Evolutionary conservation across 495 filamentous ascomycete species (phyloP), one percentile per base, ranked within the genome.

Genomic region (Melanomma pulvis-pyrius): DNA sequence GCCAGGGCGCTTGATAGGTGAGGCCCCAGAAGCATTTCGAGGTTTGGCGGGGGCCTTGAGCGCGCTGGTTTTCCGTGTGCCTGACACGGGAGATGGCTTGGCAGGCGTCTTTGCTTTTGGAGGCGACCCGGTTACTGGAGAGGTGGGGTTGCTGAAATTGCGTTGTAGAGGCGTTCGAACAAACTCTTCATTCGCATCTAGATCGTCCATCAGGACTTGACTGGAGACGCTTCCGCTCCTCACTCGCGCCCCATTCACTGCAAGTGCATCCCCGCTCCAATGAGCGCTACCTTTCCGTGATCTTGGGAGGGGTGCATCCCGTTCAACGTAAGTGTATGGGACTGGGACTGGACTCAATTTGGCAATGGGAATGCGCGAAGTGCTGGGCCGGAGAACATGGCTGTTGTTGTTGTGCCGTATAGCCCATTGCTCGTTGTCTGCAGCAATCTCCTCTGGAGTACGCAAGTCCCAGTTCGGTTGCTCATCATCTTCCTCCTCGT

Each of bases 351-450:
- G 88, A 70, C 90, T 96, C 12, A 83, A 75, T 65, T 89, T 91
- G 12, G 89, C 85, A 44, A 98, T 81, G 0, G 94, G 94, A 67
- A 98, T 97, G 25, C 90, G 84, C 28, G 93, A 97, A 19, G 76
- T 77, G 66, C 79, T 78, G 28, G 77, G 76, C 41, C 75, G 67
- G n/a, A 76, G 59, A 26, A 54, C 51, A 46, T 77, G 73, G 32
- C 39, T 71, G 30, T 39, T 80, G 26, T 71, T 71, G 32, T 50
- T 72, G 30, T 39, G 80, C 79, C 36, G 73, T 76, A 26, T 67
- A 70, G 41, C 72, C 41, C 65, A 77, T 57, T 83, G 81, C 34
- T 79, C 79, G 36, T 81, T 79, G 28, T 78, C 75, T 54, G 88
- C 85, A 12, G 89, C 87, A 66, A 90, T 88, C 69, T 96, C 93